Evolutionary conservation across 2,329 filamentous ascomycete species (phyloP), one percentile per base, ranked within the genome.

Genomic region (Phoma sp.): DNA sequence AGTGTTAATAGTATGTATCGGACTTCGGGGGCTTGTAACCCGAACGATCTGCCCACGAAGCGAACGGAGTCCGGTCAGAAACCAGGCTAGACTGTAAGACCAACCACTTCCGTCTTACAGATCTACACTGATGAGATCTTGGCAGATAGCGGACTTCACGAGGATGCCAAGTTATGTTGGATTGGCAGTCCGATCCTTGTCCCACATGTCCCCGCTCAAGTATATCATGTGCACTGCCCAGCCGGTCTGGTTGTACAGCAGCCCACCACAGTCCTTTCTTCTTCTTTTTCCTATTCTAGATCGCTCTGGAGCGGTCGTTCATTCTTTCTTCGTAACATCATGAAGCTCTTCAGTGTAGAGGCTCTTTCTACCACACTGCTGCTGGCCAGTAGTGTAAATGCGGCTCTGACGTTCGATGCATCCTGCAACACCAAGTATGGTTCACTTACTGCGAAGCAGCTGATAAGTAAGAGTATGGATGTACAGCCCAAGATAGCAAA

Each of bases 341-440:
- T 58, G 55, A 54, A 39, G 42, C 22, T 58, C 14, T 40, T 55
- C 10, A 29, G 45, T 4, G 23, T 29, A 13, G 33, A 50, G 18
- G 1, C 47, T 43, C 24, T 57, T 13, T 54, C 25, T 18, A 33
- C 46, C 13, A 35, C 36, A 37, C 24, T 58, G 36, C 23, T 58
- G 50, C 45, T 58, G 14, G 18, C 46, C 32, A 44, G 41, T 18
- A 43, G 55, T 41, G 38, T 25, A 14, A 41, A 50, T 38, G 36
- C 55, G 27, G 55, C 49, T 30, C 39, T 58, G 46, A 50, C 41
- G 14, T 58, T 46, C 14, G 55, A 58, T 24, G 27, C 33, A 5
- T 55, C 55, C 1, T 58, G 55, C 11, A 54, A 55, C 30, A 54
- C 46, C n/a, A 58, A 43, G 30, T 58, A 58, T 36, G 55, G 55